These are phyloP conservation scores for Globisporangium emineosum DNA, from an alignment of 352 stramenopile genomes.

Conservation along the genomic window DNA sequence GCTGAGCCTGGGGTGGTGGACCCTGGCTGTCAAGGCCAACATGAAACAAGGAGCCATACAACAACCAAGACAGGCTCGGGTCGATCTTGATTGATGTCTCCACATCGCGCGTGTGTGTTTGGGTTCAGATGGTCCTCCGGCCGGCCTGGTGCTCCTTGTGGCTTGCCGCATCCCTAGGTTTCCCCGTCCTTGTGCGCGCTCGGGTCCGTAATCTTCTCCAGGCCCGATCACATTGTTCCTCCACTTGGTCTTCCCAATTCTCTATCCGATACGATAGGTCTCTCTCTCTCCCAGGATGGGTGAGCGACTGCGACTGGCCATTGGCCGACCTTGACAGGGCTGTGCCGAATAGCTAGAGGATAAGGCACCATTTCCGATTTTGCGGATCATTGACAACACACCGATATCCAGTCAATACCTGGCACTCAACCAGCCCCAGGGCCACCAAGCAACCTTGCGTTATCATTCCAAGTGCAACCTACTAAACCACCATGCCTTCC, in stretches of 20 bases:
- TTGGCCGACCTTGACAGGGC: neutral
- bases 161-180: neutral
- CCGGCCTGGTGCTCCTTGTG: neutral
- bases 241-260: neutral
- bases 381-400: neutral
- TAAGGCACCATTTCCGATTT: neutral
- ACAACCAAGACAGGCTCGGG: neutral
- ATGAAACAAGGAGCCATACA: neutral
- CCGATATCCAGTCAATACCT: neutral
- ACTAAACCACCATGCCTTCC: neutral
- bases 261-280: no score
- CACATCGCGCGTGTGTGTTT: neutral
- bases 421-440: neutral
- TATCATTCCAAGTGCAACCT: neutral
- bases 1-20: neutral
- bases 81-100: neutral
- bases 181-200: neutral
- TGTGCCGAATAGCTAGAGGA: no score
- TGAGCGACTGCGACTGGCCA: neutral
- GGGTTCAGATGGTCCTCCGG: conserved; percentile 4
- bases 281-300: conserved; percentile 1
- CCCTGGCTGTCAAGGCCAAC: neutral
- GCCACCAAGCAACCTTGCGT: neutral
- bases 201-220: neutral
- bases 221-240: neutral